Evolutionary conservation across 2,329 filamentous ascomycete species (phyloP), one percentile per base, ranked within the genome.

Genomic region (Endoconidiophora polonica): DNA sequence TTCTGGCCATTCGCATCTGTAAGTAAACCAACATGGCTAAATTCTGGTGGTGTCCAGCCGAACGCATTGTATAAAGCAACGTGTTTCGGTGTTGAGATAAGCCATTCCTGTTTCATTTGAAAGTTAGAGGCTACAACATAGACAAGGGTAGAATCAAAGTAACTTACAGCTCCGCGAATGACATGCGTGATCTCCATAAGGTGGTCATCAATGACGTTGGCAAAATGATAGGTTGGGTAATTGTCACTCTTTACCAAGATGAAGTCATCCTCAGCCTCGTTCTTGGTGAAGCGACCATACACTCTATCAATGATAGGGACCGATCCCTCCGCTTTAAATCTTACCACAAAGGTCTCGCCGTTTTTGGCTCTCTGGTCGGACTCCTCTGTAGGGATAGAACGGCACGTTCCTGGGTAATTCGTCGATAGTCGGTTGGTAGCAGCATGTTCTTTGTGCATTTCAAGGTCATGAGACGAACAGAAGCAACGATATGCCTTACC

Each of bases 101-200:
- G 83, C 91, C 91, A 98, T 74, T 98, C 91, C 72, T 84, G 48
- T 49, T 29, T 36, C 5, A 23, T 33, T 3, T 7, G 48, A 48
- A 9, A 54, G 22, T 22, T 37, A n/a, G n/a, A 4, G 3, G 26
- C 14, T 22, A n/a, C 26, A 26, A 14, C 55, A 37, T 18, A 20
- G 14, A 24, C 2, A 26, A 18, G 16, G 16, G 16, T 33, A 20
- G 18, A 37, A 12, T 3, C 3, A 3, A 4, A 2, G 9, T 26
- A 23, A 64, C 73, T 58, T 65, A 83, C 81, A 23, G 83, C 81
- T 48, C 90, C 91, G 40, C 91, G 80, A 52, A 98, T 84, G 12
- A 98, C 91, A 63, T 96, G 90, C 0, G 88, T 95, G 57, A 98
- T 93, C 53, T 85, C 69, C 91, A 98, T 98, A 54, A 83, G 70